Evolutionary conservation across 1,139 yeast species (phyloP).

Genomic region (Yamadazyma buinensis): DNA sequence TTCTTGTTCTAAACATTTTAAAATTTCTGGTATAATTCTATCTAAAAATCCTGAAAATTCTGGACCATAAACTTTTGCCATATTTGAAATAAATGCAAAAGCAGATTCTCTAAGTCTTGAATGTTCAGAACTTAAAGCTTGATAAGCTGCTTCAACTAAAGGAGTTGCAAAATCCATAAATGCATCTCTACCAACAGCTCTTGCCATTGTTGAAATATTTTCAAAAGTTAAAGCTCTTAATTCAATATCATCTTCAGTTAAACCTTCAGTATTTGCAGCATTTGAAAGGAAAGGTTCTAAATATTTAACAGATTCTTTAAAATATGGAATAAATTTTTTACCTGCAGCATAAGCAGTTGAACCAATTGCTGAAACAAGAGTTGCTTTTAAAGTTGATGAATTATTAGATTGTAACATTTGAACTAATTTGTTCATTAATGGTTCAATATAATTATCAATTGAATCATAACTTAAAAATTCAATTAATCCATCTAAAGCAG

Average conservation of each 20-base stretch:
- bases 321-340: conserved; percentile 80
- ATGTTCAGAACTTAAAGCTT: conserved; percentile 71
- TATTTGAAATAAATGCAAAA: conserved; percentile 87
- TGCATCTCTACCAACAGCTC: conserved; percentile 91
- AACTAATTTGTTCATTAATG: conserved; percentile 86
- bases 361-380: conserved; percentile 94
- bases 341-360: conserved; percentile 97
- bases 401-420: conserved; percentile 70
- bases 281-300: conserved; percentile 75
- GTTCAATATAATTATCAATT: conserved; percentile 75
- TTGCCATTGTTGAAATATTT: conserved; percentile 90
- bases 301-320: conserved; percentile 72
- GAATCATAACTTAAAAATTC: conserved; percentile 91
- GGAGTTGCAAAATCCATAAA: conserved; percentile 87
- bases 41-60: conserved; percentile 86
- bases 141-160: conserved; percentile 83
- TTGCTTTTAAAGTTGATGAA: conserved; percentile 70
- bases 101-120: conserved; percentile 92
- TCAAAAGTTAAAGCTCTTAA: conserved; percentile 90
- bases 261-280: conserved; percentile 62
- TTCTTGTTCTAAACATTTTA: conserved; percentile 79
- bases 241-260: conserved; percentile 76
- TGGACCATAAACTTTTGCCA: conserved; percentile 91
- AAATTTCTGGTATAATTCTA: conserved; percentile 77
- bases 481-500: conserved; percentile 85